These are phyloP conservation scores for Hamigera avellanea DNA, from an alignment of 495 filamentous ascomycete genomes.

Conservation along the genomic window DNA sequence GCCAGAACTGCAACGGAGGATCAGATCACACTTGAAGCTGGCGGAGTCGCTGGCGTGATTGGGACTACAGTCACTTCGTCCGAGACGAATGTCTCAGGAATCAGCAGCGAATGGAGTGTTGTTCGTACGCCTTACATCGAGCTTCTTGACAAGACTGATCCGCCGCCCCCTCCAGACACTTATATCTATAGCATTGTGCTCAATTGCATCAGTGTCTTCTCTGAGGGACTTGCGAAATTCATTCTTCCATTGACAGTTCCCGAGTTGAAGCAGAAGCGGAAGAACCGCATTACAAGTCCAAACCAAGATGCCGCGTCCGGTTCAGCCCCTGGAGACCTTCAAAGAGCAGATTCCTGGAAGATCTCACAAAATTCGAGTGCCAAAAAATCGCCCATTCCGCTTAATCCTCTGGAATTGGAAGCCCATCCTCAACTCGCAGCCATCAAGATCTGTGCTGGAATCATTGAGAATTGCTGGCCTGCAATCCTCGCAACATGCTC, in stretches of 20 bases:
- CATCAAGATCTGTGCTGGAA: constrained; percentile 62
- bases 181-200: constrained; percentile 88
- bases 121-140: constrained; percentile 84
- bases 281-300: constrained; percentile 25
- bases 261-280: constrained; percentile 40
- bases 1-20: constrained; percentile 46
- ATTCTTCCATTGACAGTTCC: constrained; percentile 81
- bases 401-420: constrained; percentile 68
- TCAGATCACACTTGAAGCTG: constrained; percentile 76
- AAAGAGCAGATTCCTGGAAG: constrained; percentile 20
- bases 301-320: constrained; percentile 28
- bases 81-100: constrained; percentile 54
- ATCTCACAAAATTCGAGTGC: constrained; percentile 26
- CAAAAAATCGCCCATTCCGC: constrained; percentile 52
- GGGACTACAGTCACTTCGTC: constrained; percentile 57
- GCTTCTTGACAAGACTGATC: constrained; percentile 82
- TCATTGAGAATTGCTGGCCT: constrained; percentile 91
- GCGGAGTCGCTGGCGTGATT: constrained; percentile 80
- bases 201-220: constrained; percentile 75
- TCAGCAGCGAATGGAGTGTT: constrained; percentile 84
- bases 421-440: constrained; percentile 58
- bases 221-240: constrained; percentile 86
- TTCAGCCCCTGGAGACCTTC: constrained; percentile 28
- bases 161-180: constrained; percentile 74
- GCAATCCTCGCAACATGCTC: constrained; percentile 88